Percentiles rank a stretch among this genome's conserved stretches.
phyloP scores from a whole-genome alignment of 257 asterid genomes.

The Anisodus acutangulus region DNA sequence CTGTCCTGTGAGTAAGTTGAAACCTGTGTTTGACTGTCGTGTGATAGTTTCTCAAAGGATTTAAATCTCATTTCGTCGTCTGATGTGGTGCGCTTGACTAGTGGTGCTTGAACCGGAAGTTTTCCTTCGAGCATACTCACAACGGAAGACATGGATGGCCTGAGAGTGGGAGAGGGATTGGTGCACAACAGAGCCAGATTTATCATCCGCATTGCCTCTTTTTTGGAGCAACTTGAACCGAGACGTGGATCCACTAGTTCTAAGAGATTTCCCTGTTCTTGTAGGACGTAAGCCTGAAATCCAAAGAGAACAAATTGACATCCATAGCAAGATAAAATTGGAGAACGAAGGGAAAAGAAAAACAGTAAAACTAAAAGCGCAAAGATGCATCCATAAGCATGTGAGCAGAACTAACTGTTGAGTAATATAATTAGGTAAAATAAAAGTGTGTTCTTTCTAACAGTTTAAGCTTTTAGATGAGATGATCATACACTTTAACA shows the following conservation, averaged over 20 bases:
- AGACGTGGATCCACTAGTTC: conserved; percentile 85
- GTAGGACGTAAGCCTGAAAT: conserved; percentile 76
- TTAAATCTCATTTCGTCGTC: conserved; percentile 59
- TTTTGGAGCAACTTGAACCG: conserved; percentile 54
- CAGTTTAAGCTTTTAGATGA: no score
- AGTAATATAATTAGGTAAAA: no score
- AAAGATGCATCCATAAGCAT: neutral
- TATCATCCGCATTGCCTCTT: conserved; percentile 72
- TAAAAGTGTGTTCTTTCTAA: no score
- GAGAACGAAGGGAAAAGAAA: neutral
- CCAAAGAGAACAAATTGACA: neutral
- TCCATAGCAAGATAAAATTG: neutral
- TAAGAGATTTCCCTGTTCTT: conserved; percentile 83
- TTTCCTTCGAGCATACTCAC: conserved; percentile 90
- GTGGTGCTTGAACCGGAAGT: conserved; percentile 75
- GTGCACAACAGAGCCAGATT: conserved; percentile 70
- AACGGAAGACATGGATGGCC: conserved; percentile 82
- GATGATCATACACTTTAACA: no score
- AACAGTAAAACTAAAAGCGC: neutral
- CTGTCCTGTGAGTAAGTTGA: conserved; percentile 54
- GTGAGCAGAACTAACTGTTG: neutral
- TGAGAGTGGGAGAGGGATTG: conserved; percentile 75
- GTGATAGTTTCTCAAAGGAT: conserved; percentile 68
- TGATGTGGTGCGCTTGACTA: conserved; percentile 50
- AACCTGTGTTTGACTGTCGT: conserved; percentile 62